These are phyloP conservation scores for Blastomyces percursus DNA, from an alignment of 2,329 filamentous ascomycete species.

Conservation along the genomic window DNA sequence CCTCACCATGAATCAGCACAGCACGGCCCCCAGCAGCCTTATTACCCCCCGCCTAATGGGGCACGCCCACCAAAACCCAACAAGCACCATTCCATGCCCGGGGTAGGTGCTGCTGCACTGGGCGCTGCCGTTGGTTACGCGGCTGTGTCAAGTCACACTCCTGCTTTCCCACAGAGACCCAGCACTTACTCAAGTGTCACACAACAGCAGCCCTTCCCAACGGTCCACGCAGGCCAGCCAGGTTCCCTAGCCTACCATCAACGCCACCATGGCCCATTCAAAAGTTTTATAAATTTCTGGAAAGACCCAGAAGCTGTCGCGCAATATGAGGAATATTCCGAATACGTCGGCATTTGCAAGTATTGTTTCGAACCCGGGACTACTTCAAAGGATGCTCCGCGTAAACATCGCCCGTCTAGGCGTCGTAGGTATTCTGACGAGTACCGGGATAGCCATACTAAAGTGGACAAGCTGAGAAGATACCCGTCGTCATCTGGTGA, in stretches of 20 bases:
- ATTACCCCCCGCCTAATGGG: slow-evolving; percentile 7
- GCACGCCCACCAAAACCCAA: slow-evolving; percentile 30
- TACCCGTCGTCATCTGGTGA: slow-evolving; percentile 43
- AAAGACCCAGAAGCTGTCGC: slow-evolving; percentile 53
- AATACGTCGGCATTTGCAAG: slow-evolving; percentile 55
- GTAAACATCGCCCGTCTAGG: slow-evolving; percentile 45
- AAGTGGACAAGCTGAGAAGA: slow-evolving; percentile 50
- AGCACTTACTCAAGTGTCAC: slow-evolving; percentile 19
- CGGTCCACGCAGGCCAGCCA: slow-evolving; percentile 13
- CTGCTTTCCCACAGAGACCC: slow-evolving; percentile 21
- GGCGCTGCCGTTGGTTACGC: slow-evolving; percentile 35
- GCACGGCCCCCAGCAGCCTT: neutral
- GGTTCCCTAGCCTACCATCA: slow-evolving; percentile 39
- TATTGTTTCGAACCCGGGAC: slow-evolving; percentile 54
- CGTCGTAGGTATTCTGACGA: slow-evolving; percentile 38
- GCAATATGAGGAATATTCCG: slow-evolving; percentile 57
- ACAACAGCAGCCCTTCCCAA: slow-evolving; percentile 7
- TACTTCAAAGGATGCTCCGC: slow-evolving; percentile 46
- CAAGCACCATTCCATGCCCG: slow-evolving; percentile 36
- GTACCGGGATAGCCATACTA: slow-evolving; percentile 30
- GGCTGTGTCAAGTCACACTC: slow-evolving; percentile 28
- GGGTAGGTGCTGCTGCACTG: slow-evolving; percentile 36
- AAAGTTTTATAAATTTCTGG: slow-evolving; percentile 49
- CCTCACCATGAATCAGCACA: slow-evolving; percentile 12
- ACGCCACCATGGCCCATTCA: slow-evolving; percentile 46